Percentiles rank a stretch among this genome's conserved stretches.
Evolutionary conservation across 2,329 filamentous ascomycete species (phyloP).

Genomic region (Botrytis pseudocinerea): DNA sequence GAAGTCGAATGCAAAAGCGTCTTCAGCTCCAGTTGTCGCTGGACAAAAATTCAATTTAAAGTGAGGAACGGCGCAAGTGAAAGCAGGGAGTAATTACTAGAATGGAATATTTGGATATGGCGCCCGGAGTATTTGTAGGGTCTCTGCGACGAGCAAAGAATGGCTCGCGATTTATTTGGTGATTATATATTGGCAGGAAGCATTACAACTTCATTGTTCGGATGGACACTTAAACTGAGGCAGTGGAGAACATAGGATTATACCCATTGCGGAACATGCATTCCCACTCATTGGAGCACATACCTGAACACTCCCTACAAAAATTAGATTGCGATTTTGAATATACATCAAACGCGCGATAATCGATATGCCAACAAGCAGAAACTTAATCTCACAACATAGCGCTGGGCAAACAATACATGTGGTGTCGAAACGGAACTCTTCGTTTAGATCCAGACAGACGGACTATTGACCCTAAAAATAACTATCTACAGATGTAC

Average conservation of each 20-base stretch:
- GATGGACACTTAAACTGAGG: neutral
- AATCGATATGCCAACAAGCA: neutral
- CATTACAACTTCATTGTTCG: neutral
- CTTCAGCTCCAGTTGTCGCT: conserved; percentile 54
- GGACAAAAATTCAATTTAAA: conserved; percentile 65
- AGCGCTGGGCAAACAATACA: neutral
- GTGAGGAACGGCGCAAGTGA: conserved; percentile 38
- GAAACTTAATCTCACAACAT: neutral
- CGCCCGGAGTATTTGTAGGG: neutral
- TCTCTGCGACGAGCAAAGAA: neutral
- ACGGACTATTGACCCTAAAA: too few relatives aligned
- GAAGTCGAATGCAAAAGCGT: conserved; percentile 55
- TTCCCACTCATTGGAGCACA: neutral
- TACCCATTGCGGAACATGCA: neutral
- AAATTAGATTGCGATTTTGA: conserved; percentile 63
- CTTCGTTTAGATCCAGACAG: neutral
- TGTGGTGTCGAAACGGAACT: neutral
- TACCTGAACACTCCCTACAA: neutral
- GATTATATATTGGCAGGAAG: conserved; percentile 1
- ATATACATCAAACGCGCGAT: neutral
- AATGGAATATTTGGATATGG: neutral
- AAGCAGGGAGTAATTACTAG: neutral
- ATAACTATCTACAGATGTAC: conserved; percentile 7
- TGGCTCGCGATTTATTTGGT: neutral
- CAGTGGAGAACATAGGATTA: conserved; percentile 10